phyloP scores from a whole-genome alignment of 2,329 filamentous ascomycete genomes.

The Penicillium sp. region DNA sequence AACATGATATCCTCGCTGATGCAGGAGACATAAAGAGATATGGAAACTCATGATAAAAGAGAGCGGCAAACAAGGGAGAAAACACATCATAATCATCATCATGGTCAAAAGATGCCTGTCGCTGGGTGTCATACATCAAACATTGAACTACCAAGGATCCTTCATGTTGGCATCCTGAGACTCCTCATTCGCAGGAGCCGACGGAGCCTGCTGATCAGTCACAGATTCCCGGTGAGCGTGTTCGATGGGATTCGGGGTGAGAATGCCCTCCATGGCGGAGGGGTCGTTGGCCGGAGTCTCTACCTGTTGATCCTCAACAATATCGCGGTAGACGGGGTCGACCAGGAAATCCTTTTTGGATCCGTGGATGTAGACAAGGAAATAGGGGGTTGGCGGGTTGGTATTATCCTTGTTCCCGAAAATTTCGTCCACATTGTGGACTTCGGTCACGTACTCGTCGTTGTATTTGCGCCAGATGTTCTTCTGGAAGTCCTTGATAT shows the following conservation, averaged over 20 bases:
- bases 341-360: constrained; percentile 61
- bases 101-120: background rate
- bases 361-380: constrained; percentile 78
- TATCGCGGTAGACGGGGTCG: constrained; percentile 57
- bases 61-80: background rate
- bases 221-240: background rate
- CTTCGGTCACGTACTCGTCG: constrained; percentile 75
- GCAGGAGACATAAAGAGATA: constrained; percentile 17
- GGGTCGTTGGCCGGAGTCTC: background rate
- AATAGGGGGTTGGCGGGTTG: constrained; percentile 74
- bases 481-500: constrained; percentile 84
- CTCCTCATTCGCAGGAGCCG: background rate
- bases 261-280: background rate
- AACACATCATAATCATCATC: background rate
- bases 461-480: constrained; percentile 92
- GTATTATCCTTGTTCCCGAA: constrained; percentile 64
- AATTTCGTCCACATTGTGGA: constrained; percentile 65
- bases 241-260: background rate
- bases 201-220: background rate
- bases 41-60: constrained; percentile 1
- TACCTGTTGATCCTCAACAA: background rate
- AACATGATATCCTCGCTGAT: constrained; percentile 18
- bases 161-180: background rate
- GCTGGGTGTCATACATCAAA: background rate
- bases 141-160: background rate